Base-by-base conservation (phyloP, 75 land plant genomes). In the Adiantum capillusveneris region DNA sequence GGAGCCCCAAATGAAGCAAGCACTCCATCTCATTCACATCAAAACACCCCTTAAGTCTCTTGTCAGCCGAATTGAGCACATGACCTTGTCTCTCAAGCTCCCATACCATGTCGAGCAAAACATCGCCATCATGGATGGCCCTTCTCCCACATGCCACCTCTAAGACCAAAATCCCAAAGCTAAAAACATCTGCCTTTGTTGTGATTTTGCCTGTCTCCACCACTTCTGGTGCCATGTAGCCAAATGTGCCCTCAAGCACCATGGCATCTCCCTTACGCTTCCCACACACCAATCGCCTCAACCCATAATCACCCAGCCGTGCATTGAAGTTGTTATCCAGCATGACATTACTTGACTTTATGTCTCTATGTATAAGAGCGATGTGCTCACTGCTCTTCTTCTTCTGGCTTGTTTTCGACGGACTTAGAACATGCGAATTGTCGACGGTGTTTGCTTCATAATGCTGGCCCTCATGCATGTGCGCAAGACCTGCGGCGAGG, bases 401-500 rank as follows among this genome's bases (percentile, higher is more conserved):
- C n/a, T n/a, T n/a, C n/a, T n/a, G n/a, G n/a, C n/a, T n/a, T n/a
- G n/a, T n/a, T n/a, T n/a, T n/a, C n/a, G n/a, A n/a, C n/a, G n/a
- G n/a, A n/a, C n/a, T n/a, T n/a, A n/a, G n/a, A n/a, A n/a, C n/a
- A n/a, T n/a, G n/a, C n/a, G n/a, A n/a, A 9, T 3, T 9, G 9
- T 34, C 9, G 3, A 52, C 34, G 12, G 25, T 25, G 26, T 31
- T 59, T 17, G 6, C 21, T 48, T 22, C 17, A 25, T 50, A 59
- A 14, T 83, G 83, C 56, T 80, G 79, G 50, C 79, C 85, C 14
- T 67, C 71, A 65, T 88, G 93, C 53, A 88, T 62, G 52, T 88
- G 81, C 11, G 79, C 79, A 50, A 88, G 57, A 22, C 84, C 93
- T 1, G 86, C 78, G 11, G 93, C 93, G 3, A 88, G 82, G 1